These are phyloP conservation scores for Conticribra weissflogii DNA, from an alignment of 108 stramenopile species.

Conservation along the genomic window DNA sequence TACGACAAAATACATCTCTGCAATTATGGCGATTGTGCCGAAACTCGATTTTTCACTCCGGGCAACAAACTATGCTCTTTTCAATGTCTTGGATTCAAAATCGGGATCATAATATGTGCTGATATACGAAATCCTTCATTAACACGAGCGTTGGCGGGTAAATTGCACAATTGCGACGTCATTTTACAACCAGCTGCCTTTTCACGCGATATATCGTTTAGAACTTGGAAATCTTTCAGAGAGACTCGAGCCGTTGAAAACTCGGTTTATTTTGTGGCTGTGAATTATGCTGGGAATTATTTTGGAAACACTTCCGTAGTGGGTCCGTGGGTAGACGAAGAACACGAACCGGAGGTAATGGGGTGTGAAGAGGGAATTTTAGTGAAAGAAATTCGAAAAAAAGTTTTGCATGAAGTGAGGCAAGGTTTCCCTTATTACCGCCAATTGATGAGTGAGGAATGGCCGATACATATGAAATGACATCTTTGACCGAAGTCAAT, in stretches of 20 bases:
- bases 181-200: conserved; percentile 45
- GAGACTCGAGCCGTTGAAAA: conserved; percentile 47
- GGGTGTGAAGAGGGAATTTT: conserved; percentile 2
- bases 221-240: conserved; percentile 46
- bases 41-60: conserved; percentile 33
- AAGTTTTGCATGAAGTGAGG: conserved; percentile 6
- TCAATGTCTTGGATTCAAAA: conserved; percentile 13
- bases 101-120: conserved; percentile 41
- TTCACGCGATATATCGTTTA: conserved; percentile 31
- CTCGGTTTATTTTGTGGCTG: conserved; percentile 32
- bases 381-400: background rate
- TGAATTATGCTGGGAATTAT: conserved; percentile 36
- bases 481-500: too few relatives aligned
- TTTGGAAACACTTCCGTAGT: conserved; percentile 28
- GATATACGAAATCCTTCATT: conserved; percentile 35
- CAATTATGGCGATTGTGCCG: conserved; percentile 40
- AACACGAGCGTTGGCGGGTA: conserved; percentile 7
- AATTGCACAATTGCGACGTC: conserved; percentile 13
- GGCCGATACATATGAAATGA: background rate
- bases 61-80: conserved; percentile 18
- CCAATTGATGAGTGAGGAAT: conserved; percentile 4
- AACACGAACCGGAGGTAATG: conserved; percentile 11
- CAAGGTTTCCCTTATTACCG: conserved; percentile 10
- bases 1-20: conserved; percentile 43
- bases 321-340: conserved; percentile 45